These are phyloP conservation scores for Camelina hispida DNA, from an alignment of 345 rosid species.

Conservation along the genomic window DNA sequence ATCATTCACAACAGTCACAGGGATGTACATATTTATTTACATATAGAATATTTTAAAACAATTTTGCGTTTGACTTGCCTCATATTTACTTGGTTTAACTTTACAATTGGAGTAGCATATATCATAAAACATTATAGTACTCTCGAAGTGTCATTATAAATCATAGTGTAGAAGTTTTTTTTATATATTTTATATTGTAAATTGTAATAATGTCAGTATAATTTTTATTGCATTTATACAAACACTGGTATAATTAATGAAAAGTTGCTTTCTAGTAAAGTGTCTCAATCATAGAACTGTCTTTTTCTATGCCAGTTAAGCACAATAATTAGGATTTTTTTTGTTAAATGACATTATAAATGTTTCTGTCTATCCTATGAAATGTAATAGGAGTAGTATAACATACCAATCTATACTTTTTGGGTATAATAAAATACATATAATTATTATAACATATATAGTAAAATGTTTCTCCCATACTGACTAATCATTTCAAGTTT, in stretches of 20 bases:
- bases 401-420: conserved; percentile 11
- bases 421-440: not conserved
- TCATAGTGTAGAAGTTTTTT: not conserved
- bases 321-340: conserved; percentile 12
- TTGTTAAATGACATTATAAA: not conserved
- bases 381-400: conserved; percentile 11
- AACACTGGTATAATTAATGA: not conserved
- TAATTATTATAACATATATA: too few species aligned
- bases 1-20: not conserved
- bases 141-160: not conserved
- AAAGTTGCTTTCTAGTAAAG: conserved; percentile 34
- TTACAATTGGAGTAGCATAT: too few species aligned
- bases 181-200: not conserved
- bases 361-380: conserved; percentile 4
- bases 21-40: not conserved
- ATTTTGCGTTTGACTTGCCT: not conserved
- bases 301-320: conserved; percentile 29
- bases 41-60: not conserved
- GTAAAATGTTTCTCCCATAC: conserved; percentile 24
- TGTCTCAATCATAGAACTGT: conserved; percentile 32
- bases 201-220: not conserved
- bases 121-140: not conserved
- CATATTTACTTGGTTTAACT: not conserved
- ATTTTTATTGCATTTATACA: conserved; percentile 2
- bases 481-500: conserved; percentile 35